Percentiles rank a stretch among this genome's conserved stretches.
phyloP scores from a whole-genome alignment of 805 yeast genomes.

The Huiozyma naganishii region DNA sequence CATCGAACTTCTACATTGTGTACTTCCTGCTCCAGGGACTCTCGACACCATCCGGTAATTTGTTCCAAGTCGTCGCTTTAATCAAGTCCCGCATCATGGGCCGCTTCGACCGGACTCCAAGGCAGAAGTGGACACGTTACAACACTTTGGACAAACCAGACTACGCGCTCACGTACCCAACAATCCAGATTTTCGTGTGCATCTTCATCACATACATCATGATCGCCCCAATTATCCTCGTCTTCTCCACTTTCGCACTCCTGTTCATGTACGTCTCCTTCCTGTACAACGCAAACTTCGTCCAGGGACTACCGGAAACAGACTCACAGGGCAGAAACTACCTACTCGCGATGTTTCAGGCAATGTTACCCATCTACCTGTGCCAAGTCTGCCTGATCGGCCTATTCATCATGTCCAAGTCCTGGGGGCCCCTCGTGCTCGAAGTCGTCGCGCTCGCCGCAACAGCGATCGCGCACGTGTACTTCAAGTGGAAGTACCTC shows the following conservation, averaged over 20 bases:
- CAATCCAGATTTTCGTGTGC: constrained; percentile 61
- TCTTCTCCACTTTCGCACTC: constrained; percentile 53
- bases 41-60: constrained; percentile 60
- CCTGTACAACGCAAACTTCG: constrained; percentile 54
- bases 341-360: constrained; percentile 60
- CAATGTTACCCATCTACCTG: constrained; percentile 60
- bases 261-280: constrained; percentile 49
- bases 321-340: constrained; percentile 68
- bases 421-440: constrained; percentile 68
- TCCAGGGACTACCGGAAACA: constrained; percentile 38
- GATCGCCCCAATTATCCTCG: constrained; percentile 63
- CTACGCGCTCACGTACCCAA: constrained; percentile 80
- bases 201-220: constrained; percentile 68
- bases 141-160: constrained; percentile 53
- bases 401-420: constrained; percentile 62
- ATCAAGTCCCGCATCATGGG: constrained; percentile 64
- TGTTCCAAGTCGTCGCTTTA: constrained; percentile 67
- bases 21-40: constrained; percentile 78
- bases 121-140: constrained; percentile 79
- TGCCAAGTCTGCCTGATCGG: constrained; percentile 62
- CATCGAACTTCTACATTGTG: constrained; percentile 82
- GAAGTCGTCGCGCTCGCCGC: constrained; percentile 50
- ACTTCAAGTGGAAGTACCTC: constrained; percentile 45
- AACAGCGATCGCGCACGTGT: constrained; percentile 51
- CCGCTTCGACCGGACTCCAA: constrained; percentile 75